Conservation (phyloP, 805 yeast species). For the Hagleromyces aurorensis region DNA sequence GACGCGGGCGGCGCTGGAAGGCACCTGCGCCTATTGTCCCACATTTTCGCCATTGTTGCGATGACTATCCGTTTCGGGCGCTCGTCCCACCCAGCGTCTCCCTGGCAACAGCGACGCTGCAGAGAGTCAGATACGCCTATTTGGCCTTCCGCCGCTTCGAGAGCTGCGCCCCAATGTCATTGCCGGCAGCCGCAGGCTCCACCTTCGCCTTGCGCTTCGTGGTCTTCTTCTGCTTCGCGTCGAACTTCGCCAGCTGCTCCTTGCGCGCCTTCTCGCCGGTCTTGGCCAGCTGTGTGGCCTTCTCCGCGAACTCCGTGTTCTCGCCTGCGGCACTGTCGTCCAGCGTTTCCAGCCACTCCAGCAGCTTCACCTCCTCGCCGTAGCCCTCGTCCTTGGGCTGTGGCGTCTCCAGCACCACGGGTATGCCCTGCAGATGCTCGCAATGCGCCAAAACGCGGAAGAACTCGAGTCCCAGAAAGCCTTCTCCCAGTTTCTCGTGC, state of each 20-base stretch:
- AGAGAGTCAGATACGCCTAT: no score
- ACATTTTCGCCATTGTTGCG: no score
- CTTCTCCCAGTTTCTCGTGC: slow-evolving; percentile 84
- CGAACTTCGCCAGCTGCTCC: slow-evolving; percentile 59
- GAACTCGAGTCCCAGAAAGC: slow-evolving; percentile 80
- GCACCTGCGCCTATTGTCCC: no score
- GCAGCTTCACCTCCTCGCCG: slow-evolving; percentile 72
- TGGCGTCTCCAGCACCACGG: slow-evolving; percentile 86
- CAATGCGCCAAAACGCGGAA: slow-evolving; percentile 73
- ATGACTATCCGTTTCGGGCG: no score
- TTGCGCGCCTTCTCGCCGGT: slow-evolving; percentile 63
- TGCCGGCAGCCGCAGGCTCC: slow-evolving; percentile 4
- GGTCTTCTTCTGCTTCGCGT: slow-evolving; percentile 39
- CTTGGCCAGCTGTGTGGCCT: slow-evolving; percentile 41
- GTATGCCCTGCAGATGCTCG: slow-evolving; percentile 52
- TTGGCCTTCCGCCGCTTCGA: slow-evolving; percentile 11
- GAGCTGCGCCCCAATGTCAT: slow-evolving; percentile 18
- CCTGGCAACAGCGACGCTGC: no score
- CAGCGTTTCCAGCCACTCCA: slow-evolving; percentile 62
- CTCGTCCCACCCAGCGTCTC: no score
- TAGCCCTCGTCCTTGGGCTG: slow-evolving; percentile 58
- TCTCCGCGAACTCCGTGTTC: slow-evolving; percentile 48
- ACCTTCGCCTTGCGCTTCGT: slow-evolving; percentile 15
- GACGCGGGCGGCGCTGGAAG: no score
- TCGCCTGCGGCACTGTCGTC: slow-evolving; percentile 25